Evolutionary conservation across 2,329 filamentous ascomycete genomes (phyloP).

Genomic region (Fonsecaea nubica): DNA sequence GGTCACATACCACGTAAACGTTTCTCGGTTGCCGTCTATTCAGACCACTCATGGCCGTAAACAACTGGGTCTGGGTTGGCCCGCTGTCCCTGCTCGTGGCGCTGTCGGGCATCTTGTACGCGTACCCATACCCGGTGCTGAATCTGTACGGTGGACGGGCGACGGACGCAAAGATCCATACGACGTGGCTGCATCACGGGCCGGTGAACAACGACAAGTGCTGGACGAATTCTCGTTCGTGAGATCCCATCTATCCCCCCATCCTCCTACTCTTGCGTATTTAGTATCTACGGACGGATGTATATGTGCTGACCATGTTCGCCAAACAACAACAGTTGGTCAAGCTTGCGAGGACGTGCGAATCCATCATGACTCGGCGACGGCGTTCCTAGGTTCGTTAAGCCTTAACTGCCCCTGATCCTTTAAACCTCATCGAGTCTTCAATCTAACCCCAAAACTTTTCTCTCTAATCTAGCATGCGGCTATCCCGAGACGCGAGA

Average conservation of each 20-base stretch:
- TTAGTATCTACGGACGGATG: no score
- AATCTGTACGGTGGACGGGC: constrained; percentile 14
- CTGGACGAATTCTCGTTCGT: constrained; percentile 30
- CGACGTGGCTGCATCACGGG: constrained; percentile 14
- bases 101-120: constrained; percentile 16
- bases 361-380: constrained; percentile 27
- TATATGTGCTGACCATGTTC: no score
- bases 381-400: constrained; percentile 31
- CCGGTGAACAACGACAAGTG: constrained; percentile 31
- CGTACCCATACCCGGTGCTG: constrained; percentile 26
- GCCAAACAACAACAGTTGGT: constrained; percentile 19
- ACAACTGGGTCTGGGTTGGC: constrained; percentile 21
- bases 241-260: neutral
- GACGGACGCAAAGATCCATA: constrained; percentile 11
- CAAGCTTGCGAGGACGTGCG: constrained; percentile 34
- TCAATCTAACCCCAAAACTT: neutral
- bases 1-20: no score
- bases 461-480: constrained; percentile 25
- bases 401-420: neutral
- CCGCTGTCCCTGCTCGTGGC: constrained; percentile 19
- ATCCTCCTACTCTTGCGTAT: no score
- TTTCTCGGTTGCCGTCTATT: no score
- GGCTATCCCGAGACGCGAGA: constrained; percentile 31
- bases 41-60: constrained; percentile 4
- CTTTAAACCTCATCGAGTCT: neutral